Evolutionary conservation across 2,329 filamentous ascomycete species (phyloP).

Genomic region (Aspergillus jensenii): DNA sequence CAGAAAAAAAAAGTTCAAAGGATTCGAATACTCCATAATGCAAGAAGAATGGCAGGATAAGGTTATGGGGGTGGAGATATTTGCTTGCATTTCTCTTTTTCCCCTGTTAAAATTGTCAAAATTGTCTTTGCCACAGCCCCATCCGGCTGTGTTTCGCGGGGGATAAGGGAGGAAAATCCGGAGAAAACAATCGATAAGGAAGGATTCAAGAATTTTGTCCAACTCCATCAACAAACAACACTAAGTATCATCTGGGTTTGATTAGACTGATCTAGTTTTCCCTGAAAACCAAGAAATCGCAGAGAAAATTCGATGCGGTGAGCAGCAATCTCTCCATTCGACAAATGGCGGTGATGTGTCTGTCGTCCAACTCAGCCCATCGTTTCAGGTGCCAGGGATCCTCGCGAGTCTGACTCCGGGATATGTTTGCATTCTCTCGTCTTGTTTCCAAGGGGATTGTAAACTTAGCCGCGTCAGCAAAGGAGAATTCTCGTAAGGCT

Average conservation of each 20-base stretch:
- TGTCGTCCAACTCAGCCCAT: constrained; percentile 10
- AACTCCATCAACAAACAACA: constrained; percentile 17
- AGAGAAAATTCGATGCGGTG: constrained; percentile 12
- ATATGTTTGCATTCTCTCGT: background rate
- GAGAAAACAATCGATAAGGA: constrained; percentile 16
- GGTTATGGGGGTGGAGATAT: constrained; percentile 1
- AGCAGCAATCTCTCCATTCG: background rate
- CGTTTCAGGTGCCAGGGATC: constrained; percentile 19
- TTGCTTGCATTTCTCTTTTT: constrained; percentile 1
- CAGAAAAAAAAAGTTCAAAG: background rate
- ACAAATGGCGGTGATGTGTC: constrained; percentile 21
- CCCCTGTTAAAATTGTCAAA: background rate
- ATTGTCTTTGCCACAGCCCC: constrained; percentile 13
- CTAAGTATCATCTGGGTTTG: background rate
- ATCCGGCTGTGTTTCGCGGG: constrained; percentile 24
- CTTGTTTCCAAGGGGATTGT: background rate
- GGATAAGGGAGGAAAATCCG: constrained; percentile 23
- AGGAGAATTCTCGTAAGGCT: background rate
- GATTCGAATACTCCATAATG: background rate
- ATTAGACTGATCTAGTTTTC: background rate
- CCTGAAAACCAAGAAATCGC: background rate
- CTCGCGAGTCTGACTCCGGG: constrained; percentile 5
- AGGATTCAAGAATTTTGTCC: background rate
- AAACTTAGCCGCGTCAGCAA: background rate
- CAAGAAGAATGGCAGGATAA: constrained; percentile 1